These are phyloP conservation scores for Tricholomella constricta DNA, from an alignment of 768 basidiomycete genomes.

Conservation along the genomic window DNA sequence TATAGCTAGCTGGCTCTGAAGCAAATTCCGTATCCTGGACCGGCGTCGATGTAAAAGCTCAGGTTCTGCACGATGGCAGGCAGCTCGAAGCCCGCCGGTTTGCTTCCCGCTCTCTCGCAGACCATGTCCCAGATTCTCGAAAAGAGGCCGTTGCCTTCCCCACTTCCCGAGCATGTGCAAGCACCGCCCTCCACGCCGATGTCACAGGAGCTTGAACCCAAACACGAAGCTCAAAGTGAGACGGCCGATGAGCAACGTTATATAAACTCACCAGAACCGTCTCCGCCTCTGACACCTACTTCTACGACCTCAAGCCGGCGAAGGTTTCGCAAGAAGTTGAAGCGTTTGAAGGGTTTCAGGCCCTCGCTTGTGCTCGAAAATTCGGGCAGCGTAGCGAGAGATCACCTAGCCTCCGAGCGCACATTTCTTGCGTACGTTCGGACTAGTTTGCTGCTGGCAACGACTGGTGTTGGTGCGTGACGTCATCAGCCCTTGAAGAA, in stretches of 20 bases:
- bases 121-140: slow-evolving; percentile 3
- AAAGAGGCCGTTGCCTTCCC: slow-evolving; percentile 5
- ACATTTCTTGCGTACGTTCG: slow-evolving; percentile 66
- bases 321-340: slow-evolving; percentile 9
- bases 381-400: slow-evolving; percentile 62
- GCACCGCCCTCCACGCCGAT: slow-evolving; percentile 17
- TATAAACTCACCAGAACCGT: not conserved
- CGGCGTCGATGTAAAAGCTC: not conserved
- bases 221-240: slow-evolving; percentile 1
- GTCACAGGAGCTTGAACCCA: slow-evolving; percentile 4
- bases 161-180: slow-evolving; percentile 6
- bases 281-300: not conserved
- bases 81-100: not conserved
- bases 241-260: not conserved
- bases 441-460: slow-evolving; percentile 62
- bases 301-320: not conserved
- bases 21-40: too few relatives aligned
- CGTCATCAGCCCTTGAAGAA: slow-evolving; percentile 1
- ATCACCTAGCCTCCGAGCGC: slow-evolving; percentile 64
- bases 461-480: slow-evolving; percentile 59
- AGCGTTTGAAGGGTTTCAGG: slow-evolving; percentile 2
- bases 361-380: slow-evolving; percentile 44
- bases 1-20: too few relatives aligned
- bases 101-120: slow-evolving; percentile 1
- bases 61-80: not conserved